A percentile compares a stretch with the other conserved stretches of the same genome.
Evolutionary conservation across 1,284 basidiomycete genomes (phyloP).

Genomic region (Xanthoconium separans): DNA sequence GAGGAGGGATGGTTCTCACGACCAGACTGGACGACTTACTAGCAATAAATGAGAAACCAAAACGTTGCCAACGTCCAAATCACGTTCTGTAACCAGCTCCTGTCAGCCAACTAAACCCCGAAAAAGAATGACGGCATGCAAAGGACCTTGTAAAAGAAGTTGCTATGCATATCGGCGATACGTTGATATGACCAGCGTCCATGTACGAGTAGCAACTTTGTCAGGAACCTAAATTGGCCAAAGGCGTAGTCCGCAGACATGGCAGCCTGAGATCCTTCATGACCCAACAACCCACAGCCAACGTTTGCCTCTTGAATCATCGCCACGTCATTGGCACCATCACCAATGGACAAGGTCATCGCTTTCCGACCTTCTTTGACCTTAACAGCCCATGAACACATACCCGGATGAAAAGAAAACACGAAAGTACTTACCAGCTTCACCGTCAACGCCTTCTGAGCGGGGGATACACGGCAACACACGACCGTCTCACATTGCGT

Average conservation of each 20-base stretch:
- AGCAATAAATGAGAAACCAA: conserved; percentile 91
- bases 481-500: conserved; percentile 98
- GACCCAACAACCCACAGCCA: conserved; percentile 90
- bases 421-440: conserved; percentile 63
- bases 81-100: conserved; percentile 58
- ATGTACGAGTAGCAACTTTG: conserved; percentile 90
- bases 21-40: conserved; percentile 41
- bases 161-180: conserved; percentile 95
- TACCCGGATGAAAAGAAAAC: neutral
- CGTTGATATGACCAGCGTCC: conserved; percentile 97
- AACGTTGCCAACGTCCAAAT: conserved; percentile 93
- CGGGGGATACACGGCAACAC: conserved; percentile 94
- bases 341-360: conserved; percentile 96
- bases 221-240: conserved; percentile 94
- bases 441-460: conserved; percentile 95
- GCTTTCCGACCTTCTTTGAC: conserved; percentile 95
- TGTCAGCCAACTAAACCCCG: neutral
- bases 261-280: conserved; percentile 96
- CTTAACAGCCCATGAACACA: conserved; percentile 36
- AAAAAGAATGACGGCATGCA: conserved; percentile 2
- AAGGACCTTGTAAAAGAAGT: conserved; percentile 94
- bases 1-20: conserved; percentile 8
- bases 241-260: conserved; percentile 99
- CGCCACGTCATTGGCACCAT: conserved; percentile 94
- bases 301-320: conserved; percentile 99